A percentile compares a stretch with the other conserved stretches of the same genome.
phyloP scores from a whole-genome alignment of 108 stramenopile genomes.

The Nitzschia putrida region DNA sequence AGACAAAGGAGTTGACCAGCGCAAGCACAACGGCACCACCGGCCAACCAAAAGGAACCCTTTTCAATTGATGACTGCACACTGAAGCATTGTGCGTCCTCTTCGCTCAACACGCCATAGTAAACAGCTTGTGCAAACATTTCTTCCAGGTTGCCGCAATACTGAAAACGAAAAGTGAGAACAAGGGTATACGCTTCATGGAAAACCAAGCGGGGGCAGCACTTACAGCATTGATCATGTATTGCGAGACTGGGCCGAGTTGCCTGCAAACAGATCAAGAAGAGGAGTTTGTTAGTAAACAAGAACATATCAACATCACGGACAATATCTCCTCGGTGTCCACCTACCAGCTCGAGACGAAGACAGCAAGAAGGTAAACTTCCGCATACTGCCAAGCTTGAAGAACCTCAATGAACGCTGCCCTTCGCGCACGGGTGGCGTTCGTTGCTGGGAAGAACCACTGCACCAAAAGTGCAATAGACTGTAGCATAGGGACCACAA shows the following conservation, averaged over 20 bases:
- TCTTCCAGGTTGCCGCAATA: constrained; percentile 63
- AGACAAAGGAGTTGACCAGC: constrained; percentile 46
- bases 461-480: constrained; percentile 41
- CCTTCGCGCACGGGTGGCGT: constrained; percentile 21
- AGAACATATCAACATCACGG: background rate
- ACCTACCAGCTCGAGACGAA: constrained; percentile 67
- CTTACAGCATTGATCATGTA: constrained; percentile 64
- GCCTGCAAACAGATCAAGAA: constrained; percentile 23
- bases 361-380: constrained; percentile 74
- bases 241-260: constrained; percentile 66
- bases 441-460: constrained; percentile 71
- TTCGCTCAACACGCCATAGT: constrained; percentile 64
- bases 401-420: constrained; percentile 52
- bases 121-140: constrained; percentile 56
- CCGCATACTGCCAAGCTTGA: constrained; percentile 82
- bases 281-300: background rate
- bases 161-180: background rate
- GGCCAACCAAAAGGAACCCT: constrained; percentile 59
- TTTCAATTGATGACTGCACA: constrained; percentile 57
- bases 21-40: constrained; percentile 49
- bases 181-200: background rate
- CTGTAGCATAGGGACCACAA: constrained; percentile 73
- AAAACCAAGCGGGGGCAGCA: background rate
- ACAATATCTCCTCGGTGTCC: background rate
- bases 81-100: constrained; percentile 81